Base-by-base conservation (phyloP, 805 yeast genomes). In the Lipomyces anomalus region DNA sequence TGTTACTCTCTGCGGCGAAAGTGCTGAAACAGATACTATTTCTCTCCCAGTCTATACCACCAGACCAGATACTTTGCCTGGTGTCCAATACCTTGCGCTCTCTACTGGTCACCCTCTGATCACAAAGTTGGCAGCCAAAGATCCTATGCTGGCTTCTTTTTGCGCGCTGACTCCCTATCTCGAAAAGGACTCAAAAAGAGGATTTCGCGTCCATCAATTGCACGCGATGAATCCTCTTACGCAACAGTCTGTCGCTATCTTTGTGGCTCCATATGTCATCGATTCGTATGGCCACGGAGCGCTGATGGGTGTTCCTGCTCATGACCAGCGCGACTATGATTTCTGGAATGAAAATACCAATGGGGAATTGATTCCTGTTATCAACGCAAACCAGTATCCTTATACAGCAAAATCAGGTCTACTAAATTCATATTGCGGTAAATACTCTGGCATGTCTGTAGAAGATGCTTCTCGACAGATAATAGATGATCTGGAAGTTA, bases 301-400 rank as follows among this genome's bases (percentile, higher is more conserved):
- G 0, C 97, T 90, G 0, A 90, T 92, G 97, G 98, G 98, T 1
- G 86, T 94, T 57, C 98, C 98, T 1, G 95, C 84, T 0, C 97
- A 89, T 63, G 97, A 92, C 63, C 68, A 70, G 37, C 73, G 97
- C 50, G 98, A 92, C 60, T 77, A 61, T 56, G 84, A 72, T 5
- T 90, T 92, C 60, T 90, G 97, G 96, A 56, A 61, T 2, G 59
- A 67, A 36, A 84, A 84, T 59, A 71, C 69, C 58, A 82, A 83
- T 0, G 59, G 61, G 0, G 73, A 80, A 2, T 70, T 80, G 22
- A 77, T 75, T 2, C 73, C 76, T 3, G 43, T 55, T 3, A 52
- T 56, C n/a, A 45, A 44, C 16, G 36, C 51, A 6, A 56, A 48
- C 3, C 7, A 40, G n/a, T 23, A 32, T 2, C 55, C 79, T 2